Evolutionary conservation across 805 yeast genomes (phyloP), one percentile per base, ranked within the genome.

Genomic region (Metschnikowia matae): DNA sequence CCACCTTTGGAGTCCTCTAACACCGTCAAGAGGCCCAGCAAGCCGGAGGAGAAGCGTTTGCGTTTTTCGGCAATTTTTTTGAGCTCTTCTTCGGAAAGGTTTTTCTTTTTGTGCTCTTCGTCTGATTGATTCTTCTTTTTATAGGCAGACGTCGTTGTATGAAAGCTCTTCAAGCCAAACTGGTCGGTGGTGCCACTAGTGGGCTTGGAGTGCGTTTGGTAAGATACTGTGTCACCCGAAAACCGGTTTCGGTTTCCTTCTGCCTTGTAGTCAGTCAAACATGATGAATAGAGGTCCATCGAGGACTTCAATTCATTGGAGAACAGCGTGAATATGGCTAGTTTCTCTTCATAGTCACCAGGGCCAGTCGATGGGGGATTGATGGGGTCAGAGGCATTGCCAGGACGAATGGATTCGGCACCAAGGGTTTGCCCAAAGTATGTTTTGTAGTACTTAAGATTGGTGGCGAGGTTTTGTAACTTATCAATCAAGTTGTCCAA

Each of bases 21-120:
- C 0, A 73, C 78, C 2, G 76, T 72, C 21, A 73, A 54, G 21
- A 73, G 56, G 1, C 73, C 71, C 45, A 65, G 73, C 13, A 74
- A 58, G 1, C 78, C 78, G 3, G 67, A 59, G 3, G 75, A 70
- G 23, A 62, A 54, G 21, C 75, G 54, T 39, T 66, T 68, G 41
- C 61, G 59, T 44, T 63, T 57, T 6, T 41, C 18, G 2, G 51
- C 45, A 31, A 41, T 48, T 36, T 36, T 49, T 31, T 26, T 33
- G 26, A 31, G 37, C 20, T 42, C 36, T 31, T 33, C 40, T 14
- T 23, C 34, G 33, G 48, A 41, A 0, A 70, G 65, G 37, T 44
- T 54, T 14, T 68, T 48, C 47, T 65, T 69, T 44, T 64, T 69
- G 35, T 61, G 52, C 8, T 42, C 33, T 23, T 33, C 40, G 8